phyloP scores from a whole-genome alignment of 176 grass and related monocot species.

The Eleusine indica region DNA sequence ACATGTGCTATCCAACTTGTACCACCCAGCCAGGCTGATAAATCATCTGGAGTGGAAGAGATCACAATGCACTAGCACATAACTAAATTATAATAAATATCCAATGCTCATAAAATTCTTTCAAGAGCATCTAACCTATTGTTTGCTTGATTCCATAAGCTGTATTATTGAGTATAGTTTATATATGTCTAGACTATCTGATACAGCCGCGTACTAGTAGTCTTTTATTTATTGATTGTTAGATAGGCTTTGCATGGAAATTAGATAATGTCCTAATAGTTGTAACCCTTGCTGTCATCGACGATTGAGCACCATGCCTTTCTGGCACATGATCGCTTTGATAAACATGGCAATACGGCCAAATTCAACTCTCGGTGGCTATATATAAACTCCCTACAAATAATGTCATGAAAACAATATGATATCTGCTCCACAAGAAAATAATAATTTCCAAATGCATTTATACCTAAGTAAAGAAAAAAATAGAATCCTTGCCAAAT shows the following conservation, averaged over 20 bases:
- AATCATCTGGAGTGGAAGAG: neutral
- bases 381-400: neutral
- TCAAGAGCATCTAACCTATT: neutral
- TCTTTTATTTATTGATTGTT: neutral
- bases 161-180: neutral
- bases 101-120: neutral
- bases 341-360: neutral
- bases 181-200: conserved; percentile 9
- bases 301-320: neutral
- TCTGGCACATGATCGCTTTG: neutral
- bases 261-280: conserved; percentile 10
- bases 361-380: conserved; percentile 18
- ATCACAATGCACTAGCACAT: neutral
- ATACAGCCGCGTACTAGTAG: neutral
- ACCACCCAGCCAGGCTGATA: neutral
- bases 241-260: neutral
- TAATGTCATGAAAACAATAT: neutral
- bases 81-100: neutral
- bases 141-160: conserved; percentile 22
- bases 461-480: too few species aligned
- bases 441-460: too few species aligned
- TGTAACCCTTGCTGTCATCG: neutral
- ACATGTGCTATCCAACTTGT: conserved; percentile 20
- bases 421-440: neutral
- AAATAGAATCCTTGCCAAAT: too few species aligned